Base-by-base conservation (phyloP, 257 asterid species). In the Nicotiana tomentosiformis region DNA sequence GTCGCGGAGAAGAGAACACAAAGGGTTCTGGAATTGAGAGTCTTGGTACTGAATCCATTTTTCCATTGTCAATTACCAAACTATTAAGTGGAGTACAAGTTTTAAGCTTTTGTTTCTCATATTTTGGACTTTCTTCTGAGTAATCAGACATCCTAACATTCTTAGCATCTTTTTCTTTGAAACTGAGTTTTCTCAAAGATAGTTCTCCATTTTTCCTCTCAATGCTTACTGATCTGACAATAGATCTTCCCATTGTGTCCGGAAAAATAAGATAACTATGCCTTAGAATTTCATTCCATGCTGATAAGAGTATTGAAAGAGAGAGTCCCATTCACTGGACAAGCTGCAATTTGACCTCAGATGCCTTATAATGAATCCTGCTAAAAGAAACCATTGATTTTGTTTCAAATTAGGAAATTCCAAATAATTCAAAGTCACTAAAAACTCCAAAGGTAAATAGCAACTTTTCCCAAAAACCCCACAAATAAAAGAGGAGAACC, bases 181-280 rank as follows among this genome's bases (percentile, higher is more conserved):
- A 89, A 85, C 89, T 88, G 17, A 26, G 62, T 82, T 89, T 53
- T 81, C 58, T 84, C 57, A 85, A n/a, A 18, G 86, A 77, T 55
- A 72, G 8, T 55, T 88, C 90, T 32, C 87, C 83, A 14, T 82
- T 88, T 88, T 68, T 87, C 82, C 89, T 87, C 10, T 90, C 92
- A 79, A 85, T 87, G 77, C 90, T 90, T n/a, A 88, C 61, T 23
- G 93, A 90, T 86, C 89, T 89, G 18, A 89, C 89, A 32, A 91
- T 77, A 53, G 61, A 26, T 20, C 83, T 83, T 74, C 89, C 92
- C 9, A 81, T 66, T n/a, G 77, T 78, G 62, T 90, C 90, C 1
- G 85, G 55, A 55, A 88, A 56, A 61, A 84, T 77, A 72, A 83
- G 84, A 64, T 86, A 11, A 35, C 39, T 51, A 57, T 61, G 82